Evolutionary conservation across 2,329 filamentous ascomycete species (phyloP).

Genomic region (Tolypocladium pustulatum): DNA sequence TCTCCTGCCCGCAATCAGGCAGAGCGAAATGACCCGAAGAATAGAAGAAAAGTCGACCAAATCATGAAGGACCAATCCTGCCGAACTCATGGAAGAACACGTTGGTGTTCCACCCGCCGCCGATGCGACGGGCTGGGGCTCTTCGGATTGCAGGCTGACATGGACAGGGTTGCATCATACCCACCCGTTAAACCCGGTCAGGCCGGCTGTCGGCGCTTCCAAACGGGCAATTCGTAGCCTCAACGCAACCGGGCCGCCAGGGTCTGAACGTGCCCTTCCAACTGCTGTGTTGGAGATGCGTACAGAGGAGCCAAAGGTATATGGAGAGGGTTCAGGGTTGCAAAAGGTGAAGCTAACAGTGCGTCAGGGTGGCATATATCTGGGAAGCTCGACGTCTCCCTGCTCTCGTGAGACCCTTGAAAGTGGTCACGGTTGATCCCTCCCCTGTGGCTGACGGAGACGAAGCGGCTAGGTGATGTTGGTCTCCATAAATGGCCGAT

Average conservation of each 20-base stretch:
- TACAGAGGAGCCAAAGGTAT: background rate
- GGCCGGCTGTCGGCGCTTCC: background rate
- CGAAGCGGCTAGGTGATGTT: background rate
- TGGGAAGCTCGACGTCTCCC: background rate
- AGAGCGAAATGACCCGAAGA: too few relatives aligned
- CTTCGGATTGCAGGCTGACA: background rate
- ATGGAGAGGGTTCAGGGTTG: background rate
- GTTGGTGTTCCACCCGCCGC: background rate
- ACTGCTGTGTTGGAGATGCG: background rate
- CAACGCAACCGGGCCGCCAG: background rate
- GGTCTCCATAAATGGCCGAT: background rate
- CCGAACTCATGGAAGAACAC: background rate
- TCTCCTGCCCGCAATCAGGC: too few relatives aligned
- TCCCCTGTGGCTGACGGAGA: background rate
- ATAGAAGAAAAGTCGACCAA: too few relatives aligned
- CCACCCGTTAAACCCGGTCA: background rate
- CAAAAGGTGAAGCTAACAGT: background rate
- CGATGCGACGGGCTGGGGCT: background rate
- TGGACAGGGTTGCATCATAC: background rate
- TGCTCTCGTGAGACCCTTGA: background rate
- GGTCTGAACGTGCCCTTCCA: background rate
- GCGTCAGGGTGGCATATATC: background rate
- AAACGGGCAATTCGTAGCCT: background rate
- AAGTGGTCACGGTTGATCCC: background rate
- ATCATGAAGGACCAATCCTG: too few relatives aligned